Conservation (phyloP, 2,329 filamentous ascomycete species). For the Aspergillus piperis region DNA sequence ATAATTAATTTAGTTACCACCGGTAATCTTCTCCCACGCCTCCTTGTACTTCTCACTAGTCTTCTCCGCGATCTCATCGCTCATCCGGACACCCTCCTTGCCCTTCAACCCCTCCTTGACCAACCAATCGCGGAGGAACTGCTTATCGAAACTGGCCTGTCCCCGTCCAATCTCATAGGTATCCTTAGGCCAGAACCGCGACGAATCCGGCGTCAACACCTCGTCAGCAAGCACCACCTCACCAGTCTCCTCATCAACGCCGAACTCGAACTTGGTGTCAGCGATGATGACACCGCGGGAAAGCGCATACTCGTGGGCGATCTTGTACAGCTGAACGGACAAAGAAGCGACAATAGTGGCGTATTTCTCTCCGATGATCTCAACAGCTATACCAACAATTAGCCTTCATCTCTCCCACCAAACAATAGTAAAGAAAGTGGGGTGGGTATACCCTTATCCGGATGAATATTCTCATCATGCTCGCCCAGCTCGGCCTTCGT, state of each 20-base stretch:
- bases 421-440: background rate
- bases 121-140: slow-evolving; percentile 81
- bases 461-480: slow-evolving; percentile 84
- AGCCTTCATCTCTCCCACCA: background rate
- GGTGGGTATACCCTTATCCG: slow-evolving; percentile 56
- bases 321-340: slow-evolving; percentile 64
- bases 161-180: slow-evolving; percentile 71
- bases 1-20: slow-evolving; percentile 51
- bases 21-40: slow-evolving; percentile 70
- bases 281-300: slow-evolving; percentile 73
- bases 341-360: slow-evolving; percentile 67
- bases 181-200: slow-evolving; percentile 80
- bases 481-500: slow-evolving; percentile 80
- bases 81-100: slow-evolving; percentile 71
- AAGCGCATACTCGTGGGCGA: slow-evolving; percentile 46
- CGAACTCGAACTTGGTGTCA: slow-evolving; percentile 78
- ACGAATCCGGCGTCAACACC: slow-evolving; percentile 80
- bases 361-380: slow-evolving; percentile 66
- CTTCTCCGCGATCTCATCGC: slow-evolving; percentile 67
- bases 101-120: slow-evolving; percentile 71
- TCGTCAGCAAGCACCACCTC: slow-evolving; percentile 79
- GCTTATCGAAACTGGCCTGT: slow-evolving; percentile 88
- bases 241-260: slow-evolving; percentile 63
- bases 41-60: slow-evolving; percentile 75
- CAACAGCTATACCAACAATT: slow-evolving; percentile 42